Conservation (phyloP, 1,284 basidiomycete genomes). For the Pterulicium gracile region DNA sequence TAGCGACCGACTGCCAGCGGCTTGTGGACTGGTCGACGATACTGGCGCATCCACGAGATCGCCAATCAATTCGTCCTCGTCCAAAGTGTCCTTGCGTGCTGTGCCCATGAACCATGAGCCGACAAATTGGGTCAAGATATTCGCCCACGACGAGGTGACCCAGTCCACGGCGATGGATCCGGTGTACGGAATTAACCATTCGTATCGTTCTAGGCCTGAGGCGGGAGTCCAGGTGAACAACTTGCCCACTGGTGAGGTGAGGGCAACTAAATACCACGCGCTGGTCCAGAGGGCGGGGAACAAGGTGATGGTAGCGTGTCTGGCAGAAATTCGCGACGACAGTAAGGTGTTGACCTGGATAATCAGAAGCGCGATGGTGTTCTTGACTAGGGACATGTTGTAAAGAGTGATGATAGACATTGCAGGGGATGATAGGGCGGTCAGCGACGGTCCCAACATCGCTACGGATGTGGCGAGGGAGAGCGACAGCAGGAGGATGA, state of each 20-base stretch:
- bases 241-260: constrained; percentile 52
- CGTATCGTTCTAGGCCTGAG: constrained; percentile 38
- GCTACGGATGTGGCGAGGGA: constrained; percentile 35
- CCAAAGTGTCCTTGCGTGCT: constrained; percentile 14
- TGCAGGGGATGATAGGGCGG: constrained; percentile 43
- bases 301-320: constrained; percentile 35
- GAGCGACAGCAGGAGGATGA: constrained; percentile 29
- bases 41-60: constrained; percentile 4
- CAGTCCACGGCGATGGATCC: constrained; percentile 59
- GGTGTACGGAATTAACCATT: constrained; percentile 45
- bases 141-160: constrained; percentile 60
- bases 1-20: constrained; percentile 7
- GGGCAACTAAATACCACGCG: constrained; percentile 40
- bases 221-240: constrained; percentile 60
- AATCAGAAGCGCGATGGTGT: constrained; percentile 28
- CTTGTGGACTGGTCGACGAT: background rate
- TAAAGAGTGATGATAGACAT: constrained; percentile 37
- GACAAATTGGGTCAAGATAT: constrained; percentile 42
- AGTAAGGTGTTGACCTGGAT: constrained; percentile 29
- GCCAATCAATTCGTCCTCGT: constrained; percentile 13
- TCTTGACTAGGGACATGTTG: constrained; percentile 29
- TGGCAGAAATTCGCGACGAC: constrained; percentile 18
- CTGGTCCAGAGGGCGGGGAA: constrained; percentile 65
- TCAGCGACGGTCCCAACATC: constrained; percentile 34
- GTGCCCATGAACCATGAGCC: constrained; percentile 48